Evolutionary conservation across 2,329 filamentous ascomycete genomes (phyloP).

Genomic region (Bertia moriformis): DNA sequence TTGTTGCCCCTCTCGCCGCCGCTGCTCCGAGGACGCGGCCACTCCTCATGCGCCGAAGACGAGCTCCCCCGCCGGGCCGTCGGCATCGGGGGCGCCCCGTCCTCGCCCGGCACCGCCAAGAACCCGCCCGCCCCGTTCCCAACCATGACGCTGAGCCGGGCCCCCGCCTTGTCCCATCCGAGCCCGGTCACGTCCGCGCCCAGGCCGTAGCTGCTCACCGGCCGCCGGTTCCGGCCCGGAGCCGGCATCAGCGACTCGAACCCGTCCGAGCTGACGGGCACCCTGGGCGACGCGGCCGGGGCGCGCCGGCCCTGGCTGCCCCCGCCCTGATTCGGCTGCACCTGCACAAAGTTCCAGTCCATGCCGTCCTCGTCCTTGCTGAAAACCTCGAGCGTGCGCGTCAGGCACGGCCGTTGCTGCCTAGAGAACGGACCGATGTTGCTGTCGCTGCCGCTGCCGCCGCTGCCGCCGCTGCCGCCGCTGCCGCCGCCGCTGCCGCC

Average conservation of each 20-base stretch:
- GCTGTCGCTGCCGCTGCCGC: slow-evolving; percentile 1
- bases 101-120: slow-evolving; percentile 43
- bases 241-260: slow-evolving; percentile 16
- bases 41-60: background rate
- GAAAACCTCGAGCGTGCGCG: slow-evolving; percentile 45
- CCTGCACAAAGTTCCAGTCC: slow-evolving; percentile 53
- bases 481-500: slow-evolving; percentile 4
- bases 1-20: background rate
- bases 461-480: slow-evolving; percentile 7
- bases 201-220: slow-evolving; percentile 25
- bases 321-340: slow-evolving; percentile 24
- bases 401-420: slow-evolving; percentile 22
- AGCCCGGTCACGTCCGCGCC: slow-evolving; percentile 31
- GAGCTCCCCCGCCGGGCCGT: background rate
- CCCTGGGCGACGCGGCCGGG: background rate
- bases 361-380: slow-evolving; percentile 53
- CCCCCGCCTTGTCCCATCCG: slow-evolving; percentile 32
- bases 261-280: slow-evolving; percentile 8
- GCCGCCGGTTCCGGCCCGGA: slow-evolving; percentile 20
- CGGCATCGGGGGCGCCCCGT: too few relatives aligned
- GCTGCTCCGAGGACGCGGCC: background rate
- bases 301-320: too few relatives aligned
- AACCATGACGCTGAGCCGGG: slow-evolving; percentile 46
- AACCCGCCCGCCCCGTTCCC: slow-evolving; percentile 55
- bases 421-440: slow-evolving; percentile 1